A percentile compares a stretch with the other conserved stretches of the same genome.
Conservation (phyloP, 257 asterid species). For the Solanum peruvianum region DNA sequence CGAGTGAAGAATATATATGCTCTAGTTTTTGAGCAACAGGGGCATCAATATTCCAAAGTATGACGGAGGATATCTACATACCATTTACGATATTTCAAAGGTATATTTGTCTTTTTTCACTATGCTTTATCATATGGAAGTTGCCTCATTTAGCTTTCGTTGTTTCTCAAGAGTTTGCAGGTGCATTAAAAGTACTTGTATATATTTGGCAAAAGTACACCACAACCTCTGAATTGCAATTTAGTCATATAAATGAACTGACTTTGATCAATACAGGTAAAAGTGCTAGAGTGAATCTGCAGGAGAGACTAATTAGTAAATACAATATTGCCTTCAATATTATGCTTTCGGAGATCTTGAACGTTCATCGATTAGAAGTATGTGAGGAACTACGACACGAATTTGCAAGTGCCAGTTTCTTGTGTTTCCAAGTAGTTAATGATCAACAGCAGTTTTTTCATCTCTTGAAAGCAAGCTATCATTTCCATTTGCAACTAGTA, state of each 20-base stretch:
- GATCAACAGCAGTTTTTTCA: not conserved
- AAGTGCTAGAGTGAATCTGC: not conserved
- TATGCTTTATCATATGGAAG: not conserved
- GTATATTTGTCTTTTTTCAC: no score
- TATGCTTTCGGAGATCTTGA: not conserved
- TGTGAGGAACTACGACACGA: not conserved
- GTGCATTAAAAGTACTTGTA: not conserved
- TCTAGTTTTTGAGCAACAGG: no score
- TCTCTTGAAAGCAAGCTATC: not conserved
- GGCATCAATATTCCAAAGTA: no score
- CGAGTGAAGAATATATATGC: no score
- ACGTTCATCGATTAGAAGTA: not conserved
- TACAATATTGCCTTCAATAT: not conserved
- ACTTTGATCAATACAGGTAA: not conserved
- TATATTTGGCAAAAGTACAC: not conserved
- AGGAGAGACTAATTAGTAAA: not conserved
- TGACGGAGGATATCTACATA: no score
- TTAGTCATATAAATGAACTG: not conserved
- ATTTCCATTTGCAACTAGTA: conserved; percentile 20
- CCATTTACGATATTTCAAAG: no score
- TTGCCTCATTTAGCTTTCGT: not conserved
- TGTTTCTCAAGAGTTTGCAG: not conserved
- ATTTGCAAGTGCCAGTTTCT: not conserved
- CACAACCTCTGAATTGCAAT: not conserved
- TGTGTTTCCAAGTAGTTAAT: not conserved